Conservation (phyloP, 192 early-diverging fungal species). For the Cetraspora pellucida region DNA sequence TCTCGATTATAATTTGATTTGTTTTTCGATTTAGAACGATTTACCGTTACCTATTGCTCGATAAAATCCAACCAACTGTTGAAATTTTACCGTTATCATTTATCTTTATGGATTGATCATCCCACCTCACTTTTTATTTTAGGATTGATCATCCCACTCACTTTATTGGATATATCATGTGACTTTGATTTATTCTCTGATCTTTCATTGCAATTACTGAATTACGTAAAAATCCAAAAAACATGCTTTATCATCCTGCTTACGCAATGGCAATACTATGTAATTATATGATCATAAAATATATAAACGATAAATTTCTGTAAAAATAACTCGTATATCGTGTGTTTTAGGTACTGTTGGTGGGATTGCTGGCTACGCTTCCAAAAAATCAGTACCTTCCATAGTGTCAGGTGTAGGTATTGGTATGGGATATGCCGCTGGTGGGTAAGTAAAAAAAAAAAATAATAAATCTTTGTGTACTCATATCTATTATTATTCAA, state of each 20-base stretch:
- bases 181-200: too few species aligned
- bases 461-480: neutral
- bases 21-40: too few species aligned
- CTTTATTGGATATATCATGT: too few species aligned
- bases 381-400: neutral
- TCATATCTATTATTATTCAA: neutral
- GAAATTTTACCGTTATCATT: too few species aligned
- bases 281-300: neutral
- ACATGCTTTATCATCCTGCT: constrained; percentile 43
- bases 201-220: too few species aligned
- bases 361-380: neutral
- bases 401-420: neutral
- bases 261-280: constrained; percentile 42
- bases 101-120: too few species aligned
- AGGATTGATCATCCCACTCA: too few species aligned
- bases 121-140: too few species aligned
- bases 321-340: neutral
- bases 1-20: too few species aligned
- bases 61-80: too few species aligned
- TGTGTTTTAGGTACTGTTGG: neutral
- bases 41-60: too few species aligned
- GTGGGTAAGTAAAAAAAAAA: constrained; percentile 33
- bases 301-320: too few species aligned
- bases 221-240: neutral
- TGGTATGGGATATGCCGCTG: neutral